phyloP scores from a whole-genome alignment of 2,329 filamentous ascomycete species.

The Talaromyces sp. region DNA sequence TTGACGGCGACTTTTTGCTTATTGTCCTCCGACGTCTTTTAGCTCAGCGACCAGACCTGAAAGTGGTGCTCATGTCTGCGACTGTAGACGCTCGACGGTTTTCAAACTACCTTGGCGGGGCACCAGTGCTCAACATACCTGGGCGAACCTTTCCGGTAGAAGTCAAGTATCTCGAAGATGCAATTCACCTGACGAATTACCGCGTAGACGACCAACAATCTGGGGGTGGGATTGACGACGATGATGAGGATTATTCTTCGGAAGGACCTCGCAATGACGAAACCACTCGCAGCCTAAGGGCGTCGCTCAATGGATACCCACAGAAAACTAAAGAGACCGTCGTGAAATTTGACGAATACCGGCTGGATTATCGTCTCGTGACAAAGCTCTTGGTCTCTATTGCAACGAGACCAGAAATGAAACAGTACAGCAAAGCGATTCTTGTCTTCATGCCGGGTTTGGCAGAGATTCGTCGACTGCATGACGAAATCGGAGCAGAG shows the following conservation, averaged over 20 bases:
- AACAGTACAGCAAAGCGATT: slow-evolving; percentile 77
- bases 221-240: slow-evolving; percentile 33
- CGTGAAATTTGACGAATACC: slow-evolving; percentile 78
- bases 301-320: slow-evolving; percentile 68
- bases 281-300: slow-evolving; percentile 53
- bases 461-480: slow-evolving; percentile 81
- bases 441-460: slow-evolving; percentile 94
- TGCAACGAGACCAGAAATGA: slow-evolving; percentile 61
- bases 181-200: slow-evolving; percentile 80
- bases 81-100: slow-evolving; percentile 91
- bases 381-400: slow-evolving; percentile 73
- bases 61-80: slow-evolving; percentile 94
- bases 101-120: slow-evolving; percentile 78
- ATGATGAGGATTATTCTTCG: slow-evolving; percentile 38
- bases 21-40: slow-evolving; percentile 86
- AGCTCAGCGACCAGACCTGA: slow-evolving; percentile 70
- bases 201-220: slow-evolving; percentile 56
- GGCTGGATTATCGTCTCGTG: slow-evolving; percentile 83
- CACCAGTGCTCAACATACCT: slow-evolving; percentile 83
- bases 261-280: slow-evolving; percentile 45
- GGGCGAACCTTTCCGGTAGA: slow-evolving; percentile 90
- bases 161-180: slow-evolving; percentile 85
- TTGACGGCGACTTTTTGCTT: slow-evolving; percentile 92
- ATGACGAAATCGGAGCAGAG: slow-evolving; percentile 76
- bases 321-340: slow-evolving; percentile 69